Evolutionary conservation across 768 basidiomycete genomes (phyloP).

Genomic region (Lepiota subincarnata): DNA sequence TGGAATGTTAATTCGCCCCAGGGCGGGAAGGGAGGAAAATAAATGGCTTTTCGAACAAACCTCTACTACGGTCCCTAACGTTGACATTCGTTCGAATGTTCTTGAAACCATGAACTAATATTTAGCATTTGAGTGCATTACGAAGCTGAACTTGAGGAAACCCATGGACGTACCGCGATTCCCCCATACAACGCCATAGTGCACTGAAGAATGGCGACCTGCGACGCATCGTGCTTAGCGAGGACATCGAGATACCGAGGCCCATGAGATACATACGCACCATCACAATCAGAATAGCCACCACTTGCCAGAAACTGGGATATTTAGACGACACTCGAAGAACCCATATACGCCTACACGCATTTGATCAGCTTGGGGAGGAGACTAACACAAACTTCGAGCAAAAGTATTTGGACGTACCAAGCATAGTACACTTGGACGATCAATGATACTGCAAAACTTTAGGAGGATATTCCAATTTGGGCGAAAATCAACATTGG

Average conservation of each 20-base stretch:
- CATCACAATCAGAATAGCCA: conserved; percentile 6
- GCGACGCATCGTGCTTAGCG: no score
- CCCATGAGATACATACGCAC: neutral
- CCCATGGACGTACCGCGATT: neutral
- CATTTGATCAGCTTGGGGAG: neutral
- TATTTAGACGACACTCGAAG: neutral
- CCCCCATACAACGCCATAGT: conserved; percentile 6
- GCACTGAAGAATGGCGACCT: neutral
- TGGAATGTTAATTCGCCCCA: no score
- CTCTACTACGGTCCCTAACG: conserved; percentile 5
- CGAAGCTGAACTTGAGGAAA: no score
- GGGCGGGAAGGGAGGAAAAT: neutral
- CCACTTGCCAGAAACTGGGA: neutral
- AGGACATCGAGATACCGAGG: neutral
- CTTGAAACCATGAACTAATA: neutral
- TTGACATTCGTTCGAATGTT: conserved; percentile 2
- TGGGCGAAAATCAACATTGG: neutral
- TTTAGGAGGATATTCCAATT: neutral
- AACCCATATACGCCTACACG: conserved; percentile 14
- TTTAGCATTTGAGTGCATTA: no score
- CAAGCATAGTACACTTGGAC: conserved; percentile 13
- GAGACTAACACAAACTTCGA: no score
- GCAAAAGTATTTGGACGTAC: neutral
- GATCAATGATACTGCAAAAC: neutral
- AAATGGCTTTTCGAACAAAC: neutral